Percentiles rank a stretch among this genome's conserved stretches.
Evolutionary conservation across 805 yeast species (phyloP).

Genomic region (Candida namnaoensis): DNA sequence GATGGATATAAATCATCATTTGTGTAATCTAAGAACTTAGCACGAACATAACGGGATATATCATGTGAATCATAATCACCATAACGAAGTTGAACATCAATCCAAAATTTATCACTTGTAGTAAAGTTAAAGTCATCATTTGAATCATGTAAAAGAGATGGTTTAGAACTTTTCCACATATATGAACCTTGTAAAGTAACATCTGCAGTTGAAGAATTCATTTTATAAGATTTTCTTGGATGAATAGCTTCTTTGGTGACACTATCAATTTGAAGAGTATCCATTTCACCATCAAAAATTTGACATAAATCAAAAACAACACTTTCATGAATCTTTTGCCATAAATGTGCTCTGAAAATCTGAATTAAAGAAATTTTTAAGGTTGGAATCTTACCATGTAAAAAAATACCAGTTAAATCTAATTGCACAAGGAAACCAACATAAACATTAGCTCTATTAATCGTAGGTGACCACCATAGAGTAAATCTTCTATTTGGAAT

Average conservation of each 20-base stretch:
- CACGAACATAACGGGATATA: conserved; percentile 85
- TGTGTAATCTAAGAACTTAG: conserved; percentile 90
- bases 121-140: conserved; percentile 55
- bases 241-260: conserved; percentile 91
- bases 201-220: conserved; percentile 96
- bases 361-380: conserved; percentile 91
- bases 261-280: conserved; percentile 70
- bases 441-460: conserved; percentile 94
- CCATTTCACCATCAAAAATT: conserved; percentile 81
- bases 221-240: conserved; percentile 93
- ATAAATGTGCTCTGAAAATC: conserved; percentile 92
- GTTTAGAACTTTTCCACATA: conserved; percentile 77
- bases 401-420: conserved; percentile 91
- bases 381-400: conserved; percentile 98
- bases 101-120: conserved; percentile 70
- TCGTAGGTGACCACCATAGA: conserved; percentile 99
- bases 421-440: conserved; percentile 96
- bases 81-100: conserved; percentile 89
- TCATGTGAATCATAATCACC: conserved; percentile 99
- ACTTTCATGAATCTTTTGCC: conserved; percentile 98
- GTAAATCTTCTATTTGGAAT: conserved; percentile 97
- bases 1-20: conserved; percentile 86
- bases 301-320: conserved; percentile 90
- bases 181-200: conserved; percentile 65
- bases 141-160: conserved; percentile 69